phyloP scores from a whole-genome alignment of 306 rosid species.

The Benincasa hispida region DNA sequence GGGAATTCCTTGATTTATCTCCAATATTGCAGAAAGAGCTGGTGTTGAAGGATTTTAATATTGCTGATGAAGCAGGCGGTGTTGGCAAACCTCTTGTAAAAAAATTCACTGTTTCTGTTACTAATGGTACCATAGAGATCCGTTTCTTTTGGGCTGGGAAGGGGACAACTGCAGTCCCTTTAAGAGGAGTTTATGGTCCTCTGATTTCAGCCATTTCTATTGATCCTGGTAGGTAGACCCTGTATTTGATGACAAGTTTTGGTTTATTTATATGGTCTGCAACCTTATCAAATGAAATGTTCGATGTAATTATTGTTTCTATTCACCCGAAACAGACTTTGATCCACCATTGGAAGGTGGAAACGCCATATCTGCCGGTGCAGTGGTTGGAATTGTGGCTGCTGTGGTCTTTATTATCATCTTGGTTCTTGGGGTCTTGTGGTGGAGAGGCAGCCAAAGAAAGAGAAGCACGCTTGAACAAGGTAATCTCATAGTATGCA shows the following conservation, averaged over 20 bases:
- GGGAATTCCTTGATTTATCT: background rate
- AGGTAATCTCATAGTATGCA: constrained; percentile 17
- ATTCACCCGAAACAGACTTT: constrained; percentile 14
- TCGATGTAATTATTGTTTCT: background rate
- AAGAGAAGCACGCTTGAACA: constrained; percentile 15
- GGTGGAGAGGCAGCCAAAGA: constrained; percentile 16
- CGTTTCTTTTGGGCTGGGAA: constrained; percentile 37
- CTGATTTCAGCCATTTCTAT: constrained; percentile 35
- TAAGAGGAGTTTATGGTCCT: constrained; percentile 29
- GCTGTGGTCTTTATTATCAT: constrained; percentile 13
- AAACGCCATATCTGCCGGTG: constrained; percentile 7
- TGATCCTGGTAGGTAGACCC: constrained; percentile 10
- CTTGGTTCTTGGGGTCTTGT: constrained; percentile 11
- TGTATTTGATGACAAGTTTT: background rate
- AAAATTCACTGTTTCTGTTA: background rate
- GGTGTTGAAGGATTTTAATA: constrained; percentile 25
- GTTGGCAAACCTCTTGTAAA: constrained; percentile 1
- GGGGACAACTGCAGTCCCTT: constrained; percentile 25
- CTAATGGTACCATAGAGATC: constrained; percentile 18
- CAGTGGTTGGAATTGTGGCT: constrained; percentile 18
- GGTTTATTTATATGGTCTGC: background rate
- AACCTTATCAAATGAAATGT: background rate
- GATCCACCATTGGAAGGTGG: constrained; percentile 9
- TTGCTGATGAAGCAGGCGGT: constrained; percentile 24
- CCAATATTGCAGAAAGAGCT: constrained; percentile 15